Conservation (phyloP, 169 alveolate species). For the Cryptosporidium baileyi region DNA sequence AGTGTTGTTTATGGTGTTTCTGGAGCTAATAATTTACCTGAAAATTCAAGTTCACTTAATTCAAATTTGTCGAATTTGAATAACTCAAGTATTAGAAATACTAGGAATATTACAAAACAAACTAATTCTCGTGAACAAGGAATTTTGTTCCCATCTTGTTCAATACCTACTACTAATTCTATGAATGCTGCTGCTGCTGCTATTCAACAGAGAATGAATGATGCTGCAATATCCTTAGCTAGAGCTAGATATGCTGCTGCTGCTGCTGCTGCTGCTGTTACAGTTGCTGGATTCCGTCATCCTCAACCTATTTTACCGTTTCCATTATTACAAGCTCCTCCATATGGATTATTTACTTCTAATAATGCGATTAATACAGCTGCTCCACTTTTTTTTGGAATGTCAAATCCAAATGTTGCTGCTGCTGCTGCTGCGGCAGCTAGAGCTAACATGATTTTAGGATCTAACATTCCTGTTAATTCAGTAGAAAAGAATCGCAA, state of each 20-base stretch:
- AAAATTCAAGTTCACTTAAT: not conserved
- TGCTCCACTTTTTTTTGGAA: slow-evolving; percentile 45
- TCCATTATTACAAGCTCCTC: slow-evolving; percentile 22
- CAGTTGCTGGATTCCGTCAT: slow-evolving; percentile 62
- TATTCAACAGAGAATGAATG: slow-evolving; percentile 66
- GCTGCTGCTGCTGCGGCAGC: slow-evolving; percentile 25
- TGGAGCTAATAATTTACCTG: not conserved
- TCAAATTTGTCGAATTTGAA: not conserved
- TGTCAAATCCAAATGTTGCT: slow-evolving; percentile 44
- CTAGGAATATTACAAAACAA: not conserved
- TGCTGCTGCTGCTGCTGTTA: slow-evolving; percentile 58
- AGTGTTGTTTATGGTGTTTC: slow-evolving; percentile 15
- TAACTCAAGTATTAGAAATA: not conserved
- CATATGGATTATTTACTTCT: slow-evolving; percentile 24
- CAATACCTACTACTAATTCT: slow-evolving; percentile 38
- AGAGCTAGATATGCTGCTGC: slow-evolving; percentile 70
- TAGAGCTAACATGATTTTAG: not conserved
- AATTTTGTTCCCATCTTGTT: not conserved
- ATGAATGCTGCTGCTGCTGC: slow-evolving; percentile 67
- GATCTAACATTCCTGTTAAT: not conserved
- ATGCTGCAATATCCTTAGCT: slow-evolving; percentile 56
- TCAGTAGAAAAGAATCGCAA: not conserved
- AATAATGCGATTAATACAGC: slow-evolving; percentile 15
- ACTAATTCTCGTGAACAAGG: not conserved
- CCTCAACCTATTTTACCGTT: slow-evolving; percentile 63